Conservation (phyloP, 345 rosid genomes). For the Balakata baccata region DNA sequence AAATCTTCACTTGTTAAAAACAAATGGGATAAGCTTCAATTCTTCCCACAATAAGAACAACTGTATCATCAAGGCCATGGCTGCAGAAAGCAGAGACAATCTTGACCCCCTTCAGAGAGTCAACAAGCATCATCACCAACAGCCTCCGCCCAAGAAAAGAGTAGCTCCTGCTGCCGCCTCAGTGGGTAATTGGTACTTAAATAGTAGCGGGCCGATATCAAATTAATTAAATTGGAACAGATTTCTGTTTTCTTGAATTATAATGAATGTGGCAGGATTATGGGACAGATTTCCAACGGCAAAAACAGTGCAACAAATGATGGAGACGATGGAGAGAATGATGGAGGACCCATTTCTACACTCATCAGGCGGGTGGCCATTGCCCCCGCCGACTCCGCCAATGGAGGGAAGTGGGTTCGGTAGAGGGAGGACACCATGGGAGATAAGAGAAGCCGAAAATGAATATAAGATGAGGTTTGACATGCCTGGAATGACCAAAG, state of each 20-base stretch:
- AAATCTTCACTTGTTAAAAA: neutral
- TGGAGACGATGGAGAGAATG: constrained; percentile 64
- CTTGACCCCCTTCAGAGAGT: constrained; percentile 48
- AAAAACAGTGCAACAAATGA: constrained; percentile 61
- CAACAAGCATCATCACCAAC: constrained; percentile 20
- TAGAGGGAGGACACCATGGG: constrained; percentile 69
- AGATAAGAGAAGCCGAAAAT: constrained; percentile 47
- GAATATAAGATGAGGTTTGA: constrained; percentile 66
- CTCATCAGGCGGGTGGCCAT: constrained; percentile 32
- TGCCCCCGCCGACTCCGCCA: constrained; percentile 7
- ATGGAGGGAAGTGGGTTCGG: constrained; percentile 28
- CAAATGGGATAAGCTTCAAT: neutral
- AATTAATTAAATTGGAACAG: too few relatives aligned
- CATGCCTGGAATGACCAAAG: constrained; percentile 69
- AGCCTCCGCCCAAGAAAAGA: constrained; percentile 37
- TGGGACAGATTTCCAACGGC: constrained; percentile 50
- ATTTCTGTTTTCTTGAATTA: too few relatives aligned
- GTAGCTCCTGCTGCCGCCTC: constrained; percentile 36
- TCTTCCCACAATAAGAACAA: constrained; percentile 1
- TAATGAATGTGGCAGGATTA: constrained; percentile 11
- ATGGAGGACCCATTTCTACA: constrained; percentile 46
- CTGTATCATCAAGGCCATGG: constrained; percentile 18
- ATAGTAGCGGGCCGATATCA: too few relatives aligned
- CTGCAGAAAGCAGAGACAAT: constrained; percentile 35
- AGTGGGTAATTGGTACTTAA: constrained; percentile 25